Evolutionary conservation across 2,329 filamentous ascomycete genomes (phyloP).

Genomic region (Decorospora gaudefroyi): DNA sequence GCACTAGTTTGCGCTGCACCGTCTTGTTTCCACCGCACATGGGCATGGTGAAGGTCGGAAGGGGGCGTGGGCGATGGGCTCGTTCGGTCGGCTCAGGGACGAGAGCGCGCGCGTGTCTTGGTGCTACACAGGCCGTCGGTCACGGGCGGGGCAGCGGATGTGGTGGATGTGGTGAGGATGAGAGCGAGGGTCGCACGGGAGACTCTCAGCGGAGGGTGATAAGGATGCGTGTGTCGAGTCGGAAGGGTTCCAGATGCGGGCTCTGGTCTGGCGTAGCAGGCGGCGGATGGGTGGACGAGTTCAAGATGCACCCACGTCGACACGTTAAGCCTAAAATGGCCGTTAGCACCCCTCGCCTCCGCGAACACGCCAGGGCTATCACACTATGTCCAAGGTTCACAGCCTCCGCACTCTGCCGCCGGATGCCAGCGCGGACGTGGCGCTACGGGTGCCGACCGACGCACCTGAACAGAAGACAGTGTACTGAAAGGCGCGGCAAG

Average conservation of each 20-base stretch:
- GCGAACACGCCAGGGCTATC: conserved; percentile 21
- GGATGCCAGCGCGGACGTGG: conserved; percentile 10
- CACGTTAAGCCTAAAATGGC: conserved; percentile 16
- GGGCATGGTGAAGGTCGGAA: conserved; percentile 46
- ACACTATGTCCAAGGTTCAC: conserved; percentile 17
- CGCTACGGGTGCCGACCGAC: conserved; percentile 17
- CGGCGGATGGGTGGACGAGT: conserved; percentile 11
- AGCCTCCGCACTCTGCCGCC: conserved; percentile 18
- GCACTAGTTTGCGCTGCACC: conserved; percentile 93
- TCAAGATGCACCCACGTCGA: conserved; percentile 15
- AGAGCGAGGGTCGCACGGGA: conserved; percentile 12
- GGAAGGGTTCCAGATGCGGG: conserved; percentile 16
- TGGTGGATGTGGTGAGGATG: conserved; percentile 10
- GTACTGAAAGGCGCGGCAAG: conserved; percentile 9
- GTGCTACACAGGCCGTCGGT: conserved; percentile 23
- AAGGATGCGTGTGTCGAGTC: conserved; percentile 18
- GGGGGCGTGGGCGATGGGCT: conserved; percentile 26
- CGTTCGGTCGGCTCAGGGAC: conserved; percentile 31
- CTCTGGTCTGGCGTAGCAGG: conserved; percentile 18
- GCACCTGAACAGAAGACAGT: not conserved
- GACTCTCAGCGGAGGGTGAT: conserved; percentile 17
- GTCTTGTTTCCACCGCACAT: conserved; percentile 65
- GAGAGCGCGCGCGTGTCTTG: conserved; percentile 31
- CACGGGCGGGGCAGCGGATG: conserved; percentile 12
- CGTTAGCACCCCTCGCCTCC: conserved; percentile 13